These are phyloP conservation scores for Colletotrichum salicis DNA, from an alignment of 2,329 filamentous ascomycete genomes.

Conservation along the genomic window DNA sequence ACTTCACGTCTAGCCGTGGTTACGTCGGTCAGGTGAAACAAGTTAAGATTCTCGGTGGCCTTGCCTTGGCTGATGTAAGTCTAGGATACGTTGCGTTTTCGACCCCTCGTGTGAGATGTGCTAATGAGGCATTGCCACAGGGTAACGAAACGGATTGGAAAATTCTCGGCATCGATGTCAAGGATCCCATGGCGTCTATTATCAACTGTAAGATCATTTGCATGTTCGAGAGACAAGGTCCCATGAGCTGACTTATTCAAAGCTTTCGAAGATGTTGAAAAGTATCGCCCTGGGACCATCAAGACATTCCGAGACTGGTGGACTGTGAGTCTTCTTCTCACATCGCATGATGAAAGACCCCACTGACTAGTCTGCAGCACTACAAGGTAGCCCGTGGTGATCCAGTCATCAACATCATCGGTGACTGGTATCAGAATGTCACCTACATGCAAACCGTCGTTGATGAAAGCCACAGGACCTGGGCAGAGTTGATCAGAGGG, in stretches of 20 bases:
- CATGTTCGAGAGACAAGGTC: fast-evolving
- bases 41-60: constrained; percentile 53
- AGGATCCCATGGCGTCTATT: constrained; percentile 48
- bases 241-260: not conserved
- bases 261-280: constrained; percentile 51
- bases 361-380: constrained; percentile 41
- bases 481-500: constrained; percentile 52
- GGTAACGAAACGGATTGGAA: constrained; percentile 53
- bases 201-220: constrained; percentile 44
- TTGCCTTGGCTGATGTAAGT: constrained; percentile 52
- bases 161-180: constrained; percentile 50
- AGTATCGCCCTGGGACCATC: constrained; percentile 50
- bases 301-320: constrained; percentile 52
- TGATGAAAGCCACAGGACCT: constrained; percentile 50
- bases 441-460: constrained; percentile 45
- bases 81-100: not conserved
- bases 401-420: constrained; percentile 49
- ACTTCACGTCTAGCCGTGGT: constrained; percentile 37
- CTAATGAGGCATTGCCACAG: constrained; percentile 33
- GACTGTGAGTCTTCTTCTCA: constrained; percentile 40
- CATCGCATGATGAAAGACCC: not conserved
- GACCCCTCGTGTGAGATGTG: not conserved
- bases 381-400: constrained; percentile 53
- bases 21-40: constrained; percentile 53
- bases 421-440: constrained; percentile 49